A percentile compares a stretch with the other conserved stretches of the same genome.
These are phyloP conservation scores for Henningerozyma blattae DNA, from an alignment of 805 yeast species.

Conservation along the genomic window DNA sequence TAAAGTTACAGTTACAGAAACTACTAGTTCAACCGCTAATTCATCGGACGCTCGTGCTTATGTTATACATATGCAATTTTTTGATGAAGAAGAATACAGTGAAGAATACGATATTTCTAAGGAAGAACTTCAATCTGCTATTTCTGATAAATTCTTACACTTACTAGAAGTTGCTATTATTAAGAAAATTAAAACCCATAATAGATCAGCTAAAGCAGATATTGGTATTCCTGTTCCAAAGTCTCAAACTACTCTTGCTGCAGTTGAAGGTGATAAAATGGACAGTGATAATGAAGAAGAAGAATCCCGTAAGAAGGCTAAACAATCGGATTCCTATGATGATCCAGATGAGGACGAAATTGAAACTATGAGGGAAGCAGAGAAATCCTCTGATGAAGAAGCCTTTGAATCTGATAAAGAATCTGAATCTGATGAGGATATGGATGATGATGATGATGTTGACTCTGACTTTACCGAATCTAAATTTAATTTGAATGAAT, in stretches of 20 bases:
- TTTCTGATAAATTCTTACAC: constrained; percentile 53
- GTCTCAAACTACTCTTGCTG: constrained; percentile 34
- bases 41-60: constrained; percentile 53
- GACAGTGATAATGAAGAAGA: constrained; percentile 44
- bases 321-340: constrained; percentile 86
- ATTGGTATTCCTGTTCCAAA: constrained; percentile 64
- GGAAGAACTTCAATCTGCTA: constrained; percentile 60
- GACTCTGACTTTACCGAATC: constrained; percentile 16
- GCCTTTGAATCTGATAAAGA: constrained; percentile 30
- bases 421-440: constrained; percentile 30
- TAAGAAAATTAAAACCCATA: constrained; percentile 76
- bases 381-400: constrained; percentile 64
- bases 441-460: constrained; percentile 18
- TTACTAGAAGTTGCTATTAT: constrained; percentile 61
- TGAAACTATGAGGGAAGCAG: constrained; percentile 79
- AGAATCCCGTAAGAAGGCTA: constrained; percentile 46
- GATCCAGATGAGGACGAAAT: constrained; percentile 93
- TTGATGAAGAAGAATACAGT: constrained; percentile 61
- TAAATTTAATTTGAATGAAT: constrained; percentile 32
- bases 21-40: constrained; percentile 52
- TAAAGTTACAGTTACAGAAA: constrained; percentile 74
- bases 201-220: constrained; percentile 43
- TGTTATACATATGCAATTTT: constrained; percentile 63
- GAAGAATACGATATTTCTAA: constrained; percentile 81
- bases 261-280: constrained; percentile 25